Evolutionary conservation across 768 basidiomycete genomes (phyloP).

Genomic region (Boletus rubropictus): DNA sequence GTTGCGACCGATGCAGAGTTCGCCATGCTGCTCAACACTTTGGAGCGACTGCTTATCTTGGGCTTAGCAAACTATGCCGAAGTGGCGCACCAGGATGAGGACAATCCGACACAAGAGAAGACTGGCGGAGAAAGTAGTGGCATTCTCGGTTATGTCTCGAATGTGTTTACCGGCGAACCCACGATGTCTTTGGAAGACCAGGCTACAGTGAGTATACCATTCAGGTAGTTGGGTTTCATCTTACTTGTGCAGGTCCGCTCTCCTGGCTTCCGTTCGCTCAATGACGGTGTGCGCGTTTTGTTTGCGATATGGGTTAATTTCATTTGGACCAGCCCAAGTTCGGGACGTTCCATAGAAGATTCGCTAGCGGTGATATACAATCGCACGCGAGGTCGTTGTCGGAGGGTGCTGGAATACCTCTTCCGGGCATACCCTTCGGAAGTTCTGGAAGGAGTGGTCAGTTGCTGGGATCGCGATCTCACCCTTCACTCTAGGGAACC

Average conservation of each 20-base stretch:
- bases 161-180: conserved; percentile 80
- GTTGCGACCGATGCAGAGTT: conserved; percentile 74
- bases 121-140: conserved; percentile 51
- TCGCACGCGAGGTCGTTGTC: conserved; percentile 63
- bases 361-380: conserved; percentile 61
- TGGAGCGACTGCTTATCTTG: conserved; percentile 77
- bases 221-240: not conserved
- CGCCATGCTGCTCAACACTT: conserved; percentile 73
- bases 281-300: conserved; percentile 75
- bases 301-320: conserved; percentile 69
- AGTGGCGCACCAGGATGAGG: conserved; percentile 48
- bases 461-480: conserved; percentile 69
- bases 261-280: conserved; percentile 70
- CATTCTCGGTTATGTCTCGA: conserved; percentile 84
- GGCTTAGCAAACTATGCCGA: conserved; percentile 59
- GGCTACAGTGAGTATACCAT: conserved; percentile 42
- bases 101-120: conserved; percentile 48
- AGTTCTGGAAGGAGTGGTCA: conserved; percentile 77
- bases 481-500: conserved; percentile 41
- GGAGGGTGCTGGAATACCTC: conserved; percentile 76
- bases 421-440: conserved; percentile 78
- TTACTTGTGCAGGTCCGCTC: conserved; percentile 45
- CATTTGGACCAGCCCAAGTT: conserved; percentile 41
- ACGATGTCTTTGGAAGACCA: conserved; percentile 47
- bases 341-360: conserved; percentile 56